These are phyloP conservation scores for Ascochyta viciae-villosae DNA, from an alignment of 2,329 filamentous ascomycete species.

Conservation along the genomic window DNA sequence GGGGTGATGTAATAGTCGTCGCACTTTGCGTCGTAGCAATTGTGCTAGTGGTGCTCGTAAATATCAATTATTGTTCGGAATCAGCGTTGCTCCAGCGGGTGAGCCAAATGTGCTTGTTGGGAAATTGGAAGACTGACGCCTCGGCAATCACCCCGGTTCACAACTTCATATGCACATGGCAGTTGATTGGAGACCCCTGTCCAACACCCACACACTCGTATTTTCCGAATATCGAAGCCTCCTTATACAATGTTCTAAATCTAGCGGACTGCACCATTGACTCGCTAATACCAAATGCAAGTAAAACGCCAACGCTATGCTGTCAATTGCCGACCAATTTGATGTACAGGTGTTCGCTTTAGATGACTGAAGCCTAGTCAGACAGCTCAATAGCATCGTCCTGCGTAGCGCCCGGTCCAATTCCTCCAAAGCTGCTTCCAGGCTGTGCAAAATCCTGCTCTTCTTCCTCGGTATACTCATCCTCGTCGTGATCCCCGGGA, in stretches of 20 bases:
- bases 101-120: not conserved
- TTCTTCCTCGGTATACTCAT: slow-evolving; percentile 19
- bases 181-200: not conserved
- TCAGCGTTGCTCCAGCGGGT: not conserved
- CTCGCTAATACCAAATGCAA: not conserved
- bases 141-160: too few species aligned
- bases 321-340: not conserved
- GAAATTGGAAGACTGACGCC: too few species aligned
- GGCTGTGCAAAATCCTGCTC: slow-evolving; percentile 14
- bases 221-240: not conserved
- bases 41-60: not conserved
- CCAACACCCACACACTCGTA: not conserved
- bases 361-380: slow-evolving; percentile 23
- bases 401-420: slow-evolving; percentile 34
- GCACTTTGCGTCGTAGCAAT: not conserved
- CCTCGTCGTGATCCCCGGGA: slow-evolving; percentile 19
- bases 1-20: not conserved
- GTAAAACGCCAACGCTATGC: slow-evolving; percentile 16
- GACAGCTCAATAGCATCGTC: slow-evolving; percentile 47
- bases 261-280: not conserved
- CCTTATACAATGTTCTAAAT: not conserved
- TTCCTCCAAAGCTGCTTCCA: slow-evolving; percentile 4
- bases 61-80: not conserved
- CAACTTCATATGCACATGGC: too few species aligned
- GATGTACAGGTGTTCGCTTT: not conserved